Base-by-base conservation (phyloP, 164 flowering plant species). In the Taxillus chinensis region DNA sequence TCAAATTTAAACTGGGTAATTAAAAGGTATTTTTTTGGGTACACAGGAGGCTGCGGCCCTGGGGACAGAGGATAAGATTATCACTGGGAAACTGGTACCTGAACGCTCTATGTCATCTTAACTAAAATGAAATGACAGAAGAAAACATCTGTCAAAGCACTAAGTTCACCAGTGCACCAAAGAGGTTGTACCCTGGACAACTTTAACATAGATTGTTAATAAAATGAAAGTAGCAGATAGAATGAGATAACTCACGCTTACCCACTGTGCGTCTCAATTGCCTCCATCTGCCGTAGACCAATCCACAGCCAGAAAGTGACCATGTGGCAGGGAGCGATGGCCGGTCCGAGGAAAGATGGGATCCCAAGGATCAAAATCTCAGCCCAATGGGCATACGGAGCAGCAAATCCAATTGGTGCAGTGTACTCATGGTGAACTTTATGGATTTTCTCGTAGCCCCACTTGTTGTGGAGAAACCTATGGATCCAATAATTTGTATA, bases 181-280 rank as follows among this genome's bases (percentile, higher is more conserved):
- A 27, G 27, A 27, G 27, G 27, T 27, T 27, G 27, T 27, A 27
- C 27, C 27, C 27, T 27, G 2, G 27, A 27, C 27, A 27, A 27
- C 27, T 27, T 27, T 27, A 27, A 27, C 27, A 27, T 27, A 27
- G 27, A 27, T 27, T 27, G 27, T 27, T 27, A 27, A 27, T 27
- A 27, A 27, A 27, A 27, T 27, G 27, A 2, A 27, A 27, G 27
- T 27, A 27, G 27, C 27, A 27, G 27, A 2, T 27, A 27, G 2
- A 27, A 27, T 27, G 27, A 27, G 27, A 27, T 27, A 27, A 27
- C 27, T 61, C 68, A 72, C 48, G 69, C 80, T 12, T 81, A 92
- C 98, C 96, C 98, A 58, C 92, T 80, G 73, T 92, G 98, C 0
- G 98, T 89, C 46, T 89, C 96, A 66, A 92, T 84, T 15, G 98